Evolutionary conservation across 2,329 filamentous ascomycete species (phyloP), one percentile per base, ranked within the genome.

Genomic region (Erysiphe neolycopersici): DNA sequence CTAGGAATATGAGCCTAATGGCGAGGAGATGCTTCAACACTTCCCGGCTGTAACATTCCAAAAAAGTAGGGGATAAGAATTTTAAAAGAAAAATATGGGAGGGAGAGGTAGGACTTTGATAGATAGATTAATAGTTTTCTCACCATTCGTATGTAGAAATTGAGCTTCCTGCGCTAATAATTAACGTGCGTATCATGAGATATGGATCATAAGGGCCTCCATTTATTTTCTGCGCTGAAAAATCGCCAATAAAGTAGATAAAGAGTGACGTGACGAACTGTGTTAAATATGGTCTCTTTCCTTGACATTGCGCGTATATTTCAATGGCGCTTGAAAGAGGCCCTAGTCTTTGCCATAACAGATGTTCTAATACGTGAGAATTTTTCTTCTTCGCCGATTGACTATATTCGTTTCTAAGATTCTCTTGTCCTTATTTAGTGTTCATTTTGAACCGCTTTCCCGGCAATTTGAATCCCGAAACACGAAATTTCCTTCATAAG

Each of bases 81-180:
- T 8, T 26, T 26, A 26, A 8, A 26, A 8, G 1, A 26, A 26
- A 26, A 26, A 26, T 4, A 26, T 26, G 22, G 22, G 22, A 26
- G 22, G 22, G 22, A 26, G 22, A 26, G 8, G 22, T 5, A 9
- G 22, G 22, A 9, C 8, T 26, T 26, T 26, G 22, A 6, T 26
- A 26, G 22, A 26, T 26, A 26, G 22, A 26, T 26, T 26, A 26
- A 26, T 29, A 14, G 26, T n/a, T 38, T 38, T 41, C 67, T 48
- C 66, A 91, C 84, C 84, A 93, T 52, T 72, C 71, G 57, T 85
- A 93, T 39, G 69, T 71, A 0, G 85, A 85, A 46, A 93, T 80
- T 16, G 77, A 74, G 11, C 70, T 71, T 41, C 77, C 61, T 1
- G 69, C 73, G 3, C 83, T 83, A 45, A 93, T 87, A 3, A 73